phyloP scores from a whole-genome alignment of 2,329 filamentous ascomycete species.

The Emmonsiellopsis sp. region DNA sequence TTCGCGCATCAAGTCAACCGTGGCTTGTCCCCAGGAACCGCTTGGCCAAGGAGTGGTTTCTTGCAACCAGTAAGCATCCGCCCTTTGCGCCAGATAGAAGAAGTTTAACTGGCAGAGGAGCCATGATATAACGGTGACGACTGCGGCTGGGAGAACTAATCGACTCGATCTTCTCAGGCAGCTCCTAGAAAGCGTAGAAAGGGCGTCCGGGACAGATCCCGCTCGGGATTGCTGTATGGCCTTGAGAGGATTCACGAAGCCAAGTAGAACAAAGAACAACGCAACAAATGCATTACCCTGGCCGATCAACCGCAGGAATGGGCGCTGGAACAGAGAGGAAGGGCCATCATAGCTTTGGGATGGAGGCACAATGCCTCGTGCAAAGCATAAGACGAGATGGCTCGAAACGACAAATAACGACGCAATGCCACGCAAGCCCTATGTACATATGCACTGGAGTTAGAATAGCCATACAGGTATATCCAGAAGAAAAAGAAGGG shows the following conservation, averaged over 20 bases:
- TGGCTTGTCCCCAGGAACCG: slow-evolving; percentile 31
- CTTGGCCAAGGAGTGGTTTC: slow-evolving; percentile 40
- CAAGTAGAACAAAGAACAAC: slow-evolving; percentile 57
- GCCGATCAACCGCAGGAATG: slow-evolving; percentile 50
- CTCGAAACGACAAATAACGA: slow-evolving; percentile 48
- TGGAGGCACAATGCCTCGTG: slow-evolving; percentile 42
- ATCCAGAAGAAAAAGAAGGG: neutral
- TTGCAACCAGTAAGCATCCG: slow-evolving; percentile 53
- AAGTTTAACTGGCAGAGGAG: slow-evolving; percentile 47
- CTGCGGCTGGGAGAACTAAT: slow-evolving; percentile 49
- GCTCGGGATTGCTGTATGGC: slow-evolving; percentile 48
- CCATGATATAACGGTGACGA: slow-evolving; percentile 50
- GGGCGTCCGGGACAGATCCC: slow-evolving; percentile 46
- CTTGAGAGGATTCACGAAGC: slow-evolving; percentile 56
- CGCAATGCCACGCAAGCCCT: slow-evolving; percentile 50
- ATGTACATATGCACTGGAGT: neutral
- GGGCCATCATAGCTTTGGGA: slow-evolving; percentile 35
- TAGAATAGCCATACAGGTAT: neutral
- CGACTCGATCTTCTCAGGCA: slow-evolving; percentile 51
- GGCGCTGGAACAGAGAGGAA: slow-evolving; percentile 47
- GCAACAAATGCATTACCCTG: slow-evolving; percentile 58
- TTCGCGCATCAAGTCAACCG: slow-evolving; percentile 38
- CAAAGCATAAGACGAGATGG: slow-evolving; percentile 45
- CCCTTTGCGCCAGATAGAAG: slow-evolving; percentile 47
- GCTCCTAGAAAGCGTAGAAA: slow-evolving; percentile 47